Percentiles rank a stretch among this genome's conserved stretches.
Conservation (phyloP, 1,284 basidiomycete species). For the Leucoagaricus sp. region DNA sequence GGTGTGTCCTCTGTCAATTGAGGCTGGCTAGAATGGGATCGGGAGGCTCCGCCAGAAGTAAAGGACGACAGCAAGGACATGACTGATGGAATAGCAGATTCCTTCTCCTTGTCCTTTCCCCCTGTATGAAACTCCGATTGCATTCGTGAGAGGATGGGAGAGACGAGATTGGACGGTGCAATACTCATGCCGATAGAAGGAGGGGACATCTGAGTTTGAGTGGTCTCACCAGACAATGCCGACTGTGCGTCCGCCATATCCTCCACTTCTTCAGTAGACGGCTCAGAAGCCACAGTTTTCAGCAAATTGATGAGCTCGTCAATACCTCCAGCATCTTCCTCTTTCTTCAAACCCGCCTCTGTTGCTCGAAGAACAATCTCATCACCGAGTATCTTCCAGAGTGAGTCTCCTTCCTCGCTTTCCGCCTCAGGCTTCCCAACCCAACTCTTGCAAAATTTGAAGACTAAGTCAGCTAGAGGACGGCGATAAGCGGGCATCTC, state of each 20-base stretch:
- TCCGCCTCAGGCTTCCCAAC: slow-evolving; percentile 36
- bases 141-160: slow-evolving; percentile 56
- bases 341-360: slow-evolving; percentile 29
- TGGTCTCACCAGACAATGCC: slow-evolving; percentile 27
- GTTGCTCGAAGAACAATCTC: slow-evolving; percentile 24
- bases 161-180: slow-evolving; percentile 39
- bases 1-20: slow-evolving; percentile 26
- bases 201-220: background rate
- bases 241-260: slow-evolving; percentile 34
- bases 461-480: slow-evolving; percentile 59
- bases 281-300: slow-evolving; percentile 24
- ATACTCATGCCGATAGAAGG: slow-evolving; percentile 11
- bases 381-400: slow-evolving; percentile 59
- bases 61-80: slow-evolving; percentile 67
- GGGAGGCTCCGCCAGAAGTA: slow-evolving; percentile 49
- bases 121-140: slow-evolving; percentile 51
- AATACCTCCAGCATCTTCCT: slow-evolving; percentile 38
- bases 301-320: slow-evolving; percentile 37
- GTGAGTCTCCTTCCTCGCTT: slow-evolving; percentile 44
- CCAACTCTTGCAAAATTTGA: slow-evolving; percentile 50
- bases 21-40: slow-evolving; percentile 54
- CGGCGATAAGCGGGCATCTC: slow-evolving; percentile 68
- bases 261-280: slow-evolving; percentile 8
- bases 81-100: slow-evolving; percentile 54
- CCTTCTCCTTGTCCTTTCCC: slow-evolving; percentile 36